phyloP scores from a whole-genome alignment of 169 alveolate species.

The Amoebophrya sp. region DNA sequence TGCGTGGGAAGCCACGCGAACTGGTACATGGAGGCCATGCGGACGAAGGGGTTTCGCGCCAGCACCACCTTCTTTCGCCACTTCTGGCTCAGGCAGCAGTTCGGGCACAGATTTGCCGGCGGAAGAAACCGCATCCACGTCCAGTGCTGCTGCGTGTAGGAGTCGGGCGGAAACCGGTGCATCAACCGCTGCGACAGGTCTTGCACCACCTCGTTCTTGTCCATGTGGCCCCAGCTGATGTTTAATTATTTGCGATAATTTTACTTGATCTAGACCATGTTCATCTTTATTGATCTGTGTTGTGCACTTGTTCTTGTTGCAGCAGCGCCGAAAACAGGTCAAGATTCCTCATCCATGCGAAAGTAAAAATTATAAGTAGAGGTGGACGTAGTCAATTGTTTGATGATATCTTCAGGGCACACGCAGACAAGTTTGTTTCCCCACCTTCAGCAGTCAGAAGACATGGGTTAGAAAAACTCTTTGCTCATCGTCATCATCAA shows the following conservation, averaged over 20 bases:
- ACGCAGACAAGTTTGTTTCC: too few species aligned
- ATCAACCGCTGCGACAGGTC: background rate
- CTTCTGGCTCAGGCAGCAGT: background rate
- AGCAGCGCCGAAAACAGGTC: too few species aligned
- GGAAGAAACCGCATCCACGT: constrained; percentile 14
- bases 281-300: too few species aligned
- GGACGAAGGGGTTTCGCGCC: constrained; percentile 5
- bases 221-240: constrained; percentile 17
- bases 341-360: too few species aligned
- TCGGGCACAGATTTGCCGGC: background rate
- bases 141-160: constrained; percentile 14
- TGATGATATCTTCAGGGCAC: too few species aligned
- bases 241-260: background rate
- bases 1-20: background rate
- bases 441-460: too few species aligned
- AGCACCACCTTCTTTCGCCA: background rate
- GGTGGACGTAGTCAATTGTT: too few species aligned
- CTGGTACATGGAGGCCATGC: background rate
- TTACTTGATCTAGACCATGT: too few species aligned
- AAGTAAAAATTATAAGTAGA: too few species aligned
- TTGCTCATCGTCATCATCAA: too few species aligned
- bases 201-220: background rate
- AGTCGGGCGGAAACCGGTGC: constrained; percentile 11
- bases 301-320: too few species aligned
- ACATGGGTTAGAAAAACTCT: too few species aligned